phyloP scores from a whole-genome alignment of 2,329 filamentous ascomycete species.

The Pestalotiopsis sp. region DNA sequence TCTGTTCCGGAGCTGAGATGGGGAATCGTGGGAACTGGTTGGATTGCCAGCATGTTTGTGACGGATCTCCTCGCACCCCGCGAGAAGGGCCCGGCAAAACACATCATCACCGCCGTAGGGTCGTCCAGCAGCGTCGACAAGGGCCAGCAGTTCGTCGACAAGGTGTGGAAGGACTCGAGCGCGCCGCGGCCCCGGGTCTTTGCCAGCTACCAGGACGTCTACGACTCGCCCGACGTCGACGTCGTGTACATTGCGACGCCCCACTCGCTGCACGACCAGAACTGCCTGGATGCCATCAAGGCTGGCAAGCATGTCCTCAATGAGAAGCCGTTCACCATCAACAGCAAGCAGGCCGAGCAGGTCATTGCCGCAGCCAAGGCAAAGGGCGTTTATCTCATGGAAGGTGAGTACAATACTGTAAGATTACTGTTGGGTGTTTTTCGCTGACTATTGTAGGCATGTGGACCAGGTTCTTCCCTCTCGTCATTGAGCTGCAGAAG shows the following conservation, averaged over 20 bases:
- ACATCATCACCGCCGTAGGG: not conserved
- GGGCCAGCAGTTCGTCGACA: not conserved
- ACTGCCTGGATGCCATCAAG: not conserved
- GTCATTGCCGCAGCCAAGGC: not conserved
- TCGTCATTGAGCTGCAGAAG: not conserved
- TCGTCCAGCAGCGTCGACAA: not conserved
- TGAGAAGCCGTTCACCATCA: conserved; percentile 2
- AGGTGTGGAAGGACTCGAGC: not conserved
- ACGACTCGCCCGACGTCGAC: not conserved
- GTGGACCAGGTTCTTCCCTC: conserved; percentile 1
- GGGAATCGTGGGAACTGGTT: not conserved
- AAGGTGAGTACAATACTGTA: not conserved
- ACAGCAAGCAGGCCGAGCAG: not conserved
- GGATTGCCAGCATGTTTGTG: conserved; percentile 1
- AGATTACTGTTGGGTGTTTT: not conserved
- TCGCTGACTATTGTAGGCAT: not conserved
- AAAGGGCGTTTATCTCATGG: not conserved
- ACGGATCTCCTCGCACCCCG: not conserved
- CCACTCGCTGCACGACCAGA: not conserved
- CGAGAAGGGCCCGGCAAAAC: not conserved
- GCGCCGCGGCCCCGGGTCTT: not conserved
- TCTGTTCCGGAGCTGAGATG: not conserved
- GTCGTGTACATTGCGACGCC: not conserved
- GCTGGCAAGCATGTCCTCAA: not conserved
- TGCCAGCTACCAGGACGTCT: not conserved